phyloP scores from a whole-genome alignment of 2,329 filamentous ascomycete genomes.

The Talaromyces atroroseus region DNA sequence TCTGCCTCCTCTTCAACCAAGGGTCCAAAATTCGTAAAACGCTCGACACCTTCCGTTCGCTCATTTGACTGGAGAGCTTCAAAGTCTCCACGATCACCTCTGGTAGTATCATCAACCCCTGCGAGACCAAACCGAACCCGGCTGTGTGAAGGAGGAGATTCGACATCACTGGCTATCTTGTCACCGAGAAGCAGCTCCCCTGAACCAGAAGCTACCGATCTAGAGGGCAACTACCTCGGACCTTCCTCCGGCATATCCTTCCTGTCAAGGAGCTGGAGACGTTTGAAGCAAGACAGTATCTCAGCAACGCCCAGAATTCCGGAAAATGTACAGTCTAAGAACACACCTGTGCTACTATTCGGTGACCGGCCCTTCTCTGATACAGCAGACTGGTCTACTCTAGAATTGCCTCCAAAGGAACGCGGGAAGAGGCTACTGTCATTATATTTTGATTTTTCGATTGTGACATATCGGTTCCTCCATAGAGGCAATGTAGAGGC shows the following conservation, averaged over 20 bases:
- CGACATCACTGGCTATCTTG: conserved; percentile 13
- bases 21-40: conserved; percentile 12
- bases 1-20: conserved; percentile 10
- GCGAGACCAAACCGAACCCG: background rate
- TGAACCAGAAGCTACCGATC: conserved; percentile 44
- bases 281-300: conserved; percentile 53
- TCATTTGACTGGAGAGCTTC: background rate
- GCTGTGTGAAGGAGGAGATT: background rate
- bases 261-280: conserved; percentile 62
- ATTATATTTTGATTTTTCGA: conserved; percentile 56
- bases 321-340: conserved; percentile 29
- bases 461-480: conserved; percentile 56
- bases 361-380: conserved; percentile 48
- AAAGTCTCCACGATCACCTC: background rate
- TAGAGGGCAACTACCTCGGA: conserved; percentile 53
- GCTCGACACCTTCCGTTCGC: background rate
- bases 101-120: background rate
- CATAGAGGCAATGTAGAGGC: conserved; percentile 49
- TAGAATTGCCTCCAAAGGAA: conserved; percentile 36
- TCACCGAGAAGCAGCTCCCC: conserved; percentile 36
- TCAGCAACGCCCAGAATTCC: conserved; percentile 26
- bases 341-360: conserved; percentile 45
- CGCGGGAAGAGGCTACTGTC: conserved; percentile 43
- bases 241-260: conserved; percentile 50
- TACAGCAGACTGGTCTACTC: conserved; percentile 24